Evolutionary conservation across 331 rosid species (phyloP).

Genomic region (Spiraea crenata): DNA sequence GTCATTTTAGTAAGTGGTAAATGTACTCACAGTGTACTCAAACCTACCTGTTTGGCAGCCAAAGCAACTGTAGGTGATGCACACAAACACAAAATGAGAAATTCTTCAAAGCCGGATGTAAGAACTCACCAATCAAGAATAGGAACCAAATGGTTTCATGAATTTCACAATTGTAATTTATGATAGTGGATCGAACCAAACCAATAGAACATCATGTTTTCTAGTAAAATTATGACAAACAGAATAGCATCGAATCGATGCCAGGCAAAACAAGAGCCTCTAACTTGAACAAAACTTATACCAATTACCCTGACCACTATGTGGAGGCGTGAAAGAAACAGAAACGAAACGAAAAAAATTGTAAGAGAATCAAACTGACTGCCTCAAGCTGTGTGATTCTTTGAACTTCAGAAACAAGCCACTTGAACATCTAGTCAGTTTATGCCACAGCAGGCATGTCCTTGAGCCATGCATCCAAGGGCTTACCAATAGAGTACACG

Average conservation of each 20-base stretch:
- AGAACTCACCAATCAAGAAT: neutral
- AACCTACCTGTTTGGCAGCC: too few relatives aligned
- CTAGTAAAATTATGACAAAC: slow-evolving; percentile 36
- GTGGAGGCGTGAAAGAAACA: slow-evolving; percentile 28
- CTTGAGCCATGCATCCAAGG: slow-evolving; percentile 68
- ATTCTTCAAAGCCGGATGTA: too few relatives aligned
- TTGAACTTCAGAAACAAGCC: slow-evolving; percentile 17
- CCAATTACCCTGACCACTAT: slow-evolving; percentile 30
- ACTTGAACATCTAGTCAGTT: slow-evolving; percentile 21
- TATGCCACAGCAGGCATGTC: slow-evolving; percentile 76
- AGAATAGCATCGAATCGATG: slow-evolving; percentile 31
- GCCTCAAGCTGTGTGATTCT: slow-evolving; percentile 26
- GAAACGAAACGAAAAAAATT: slow-evolving; percentile 30
- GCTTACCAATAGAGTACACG: slow-evolving; percentile 76
- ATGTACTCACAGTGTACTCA: too few relatives aligned
- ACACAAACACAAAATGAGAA: too few relatives aligned
- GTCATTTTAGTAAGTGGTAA: too few relatives aligned
- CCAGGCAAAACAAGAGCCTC: slow-evolving; percentile 39
- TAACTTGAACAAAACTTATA: slow-evolving; percentile 36
- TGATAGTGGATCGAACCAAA: slow-evolving; percentile 27
- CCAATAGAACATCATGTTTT: slow-evolving; percentile 27
- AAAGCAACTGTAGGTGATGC: too few relatives aligned
- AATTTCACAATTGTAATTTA: slow-evolving; percentile 24
- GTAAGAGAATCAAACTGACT: slow-evolving; percentile 42
- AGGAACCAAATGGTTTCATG: slow-evolving; percentile 1